phyloP scores from a whole-genome alignment of 2,329 filamentous ascomycete genomes.

The Lasiodiplodia theobromae region DNA sequence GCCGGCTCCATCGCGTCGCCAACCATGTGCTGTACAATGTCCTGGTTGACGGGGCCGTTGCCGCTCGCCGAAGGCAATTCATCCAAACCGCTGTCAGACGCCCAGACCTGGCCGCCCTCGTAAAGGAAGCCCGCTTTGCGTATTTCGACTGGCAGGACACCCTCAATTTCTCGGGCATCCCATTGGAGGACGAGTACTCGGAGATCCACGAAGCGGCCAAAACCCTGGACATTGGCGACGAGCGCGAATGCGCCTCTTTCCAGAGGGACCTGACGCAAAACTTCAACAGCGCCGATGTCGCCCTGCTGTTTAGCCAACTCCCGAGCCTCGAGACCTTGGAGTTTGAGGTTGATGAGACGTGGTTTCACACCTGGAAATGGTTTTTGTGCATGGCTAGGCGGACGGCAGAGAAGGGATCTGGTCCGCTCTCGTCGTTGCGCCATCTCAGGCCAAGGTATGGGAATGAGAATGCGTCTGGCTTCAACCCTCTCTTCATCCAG shows the following conservation, averaged over 20 bases:
- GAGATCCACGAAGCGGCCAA: not conserved
- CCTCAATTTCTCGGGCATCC: not conserved
- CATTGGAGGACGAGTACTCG: not conserved
- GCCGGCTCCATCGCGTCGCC: conserved; percentile 8
- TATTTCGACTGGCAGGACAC: conserved; percentile 3
- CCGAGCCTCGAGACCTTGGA: conserved; percentile 3
- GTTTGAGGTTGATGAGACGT: conserved; percentile 10
- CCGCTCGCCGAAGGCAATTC: not conserved
- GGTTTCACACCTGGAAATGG: conserved; percentile 17
- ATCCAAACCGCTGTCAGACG: not conserved
- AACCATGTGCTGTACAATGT: conserved; percentile 10
- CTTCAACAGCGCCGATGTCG: not conserved
- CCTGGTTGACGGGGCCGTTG: not conserved
- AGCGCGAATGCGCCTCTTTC: not conserved
- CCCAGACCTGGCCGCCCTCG: conserved; percentile 3
- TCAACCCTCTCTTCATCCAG: conserved; percentile 14
- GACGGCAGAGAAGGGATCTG: not conserved
- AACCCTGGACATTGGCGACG: not conserved
- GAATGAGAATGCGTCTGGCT: conserved; percentile 9
- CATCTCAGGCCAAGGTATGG: conserved; percentile 11
- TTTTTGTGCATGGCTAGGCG: conserved; percentile 1
- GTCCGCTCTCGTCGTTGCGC: not conserved
- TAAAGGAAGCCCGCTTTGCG: conserved; percentile 13
- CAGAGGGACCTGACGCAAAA: not conserved
- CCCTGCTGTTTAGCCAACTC: conserved; percentile 9